A percentile compares a stretch with the other conserved stretches of the same genome.
These are phyloP conservation scores for Sphagnum contortum DNA, from an alignment of 225 moss, liverwort and hornwort genomes.

Conservation along the genomic window DNA sequence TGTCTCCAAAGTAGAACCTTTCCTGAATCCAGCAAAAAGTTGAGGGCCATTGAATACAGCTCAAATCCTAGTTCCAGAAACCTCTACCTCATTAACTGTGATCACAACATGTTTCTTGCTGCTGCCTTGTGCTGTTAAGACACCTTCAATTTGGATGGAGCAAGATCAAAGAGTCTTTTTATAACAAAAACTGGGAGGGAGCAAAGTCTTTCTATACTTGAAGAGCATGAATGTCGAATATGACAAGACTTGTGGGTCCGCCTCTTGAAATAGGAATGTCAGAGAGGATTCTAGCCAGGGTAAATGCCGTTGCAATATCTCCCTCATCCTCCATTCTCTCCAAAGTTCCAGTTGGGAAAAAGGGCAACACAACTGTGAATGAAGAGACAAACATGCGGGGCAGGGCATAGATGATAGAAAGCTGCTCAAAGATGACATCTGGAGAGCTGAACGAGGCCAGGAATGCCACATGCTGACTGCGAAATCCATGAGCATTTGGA, in stretches of 20 bases:
- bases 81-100: too few species aligned
- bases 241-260: slow-evolving; percentile 94
- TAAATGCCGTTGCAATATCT: slow-evolving; percentile 96
- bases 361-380: slow-evolving; percentile 90
- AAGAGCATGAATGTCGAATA: slow-evolving; percentile 96
- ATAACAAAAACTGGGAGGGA: too few species aligned
- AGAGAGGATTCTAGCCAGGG: slow-evolving; percentile 78
- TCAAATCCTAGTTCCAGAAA: too few species aligned
- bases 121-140: not conserved
- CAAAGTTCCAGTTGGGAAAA: slow-evolving; percentile 94
- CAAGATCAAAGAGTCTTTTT: too few species aligned
- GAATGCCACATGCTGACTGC: slow-evolving; percentile 95
- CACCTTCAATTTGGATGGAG: not conserved
- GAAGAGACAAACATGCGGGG: slow-evolving; percentile 97
- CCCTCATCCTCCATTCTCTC: slow-evolving; percentile 99
- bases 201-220: slow-evolving; percentile 33
- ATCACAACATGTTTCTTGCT: too few species aligned
- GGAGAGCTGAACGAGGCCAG: slow-evolving; percentile 89
- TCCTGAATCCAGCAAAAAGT: slow-evolving; percentile 43
- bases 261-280: slow-evolving; percentile 98
- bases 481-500: slow-evolving; percentile 94
- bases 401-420: slow-evolving; percentile 91
- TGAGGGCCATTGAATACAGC: too few species aligned
- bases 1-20: slow-evolving; percentile 96
- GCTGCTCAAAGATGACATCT: slow-evolving; percentile 85